These are phyloP conservation scores for Backusella westeae DNA, from an alignment of 192 early-diverging fungal genomes.

Conservation along the genomic window DNA sequence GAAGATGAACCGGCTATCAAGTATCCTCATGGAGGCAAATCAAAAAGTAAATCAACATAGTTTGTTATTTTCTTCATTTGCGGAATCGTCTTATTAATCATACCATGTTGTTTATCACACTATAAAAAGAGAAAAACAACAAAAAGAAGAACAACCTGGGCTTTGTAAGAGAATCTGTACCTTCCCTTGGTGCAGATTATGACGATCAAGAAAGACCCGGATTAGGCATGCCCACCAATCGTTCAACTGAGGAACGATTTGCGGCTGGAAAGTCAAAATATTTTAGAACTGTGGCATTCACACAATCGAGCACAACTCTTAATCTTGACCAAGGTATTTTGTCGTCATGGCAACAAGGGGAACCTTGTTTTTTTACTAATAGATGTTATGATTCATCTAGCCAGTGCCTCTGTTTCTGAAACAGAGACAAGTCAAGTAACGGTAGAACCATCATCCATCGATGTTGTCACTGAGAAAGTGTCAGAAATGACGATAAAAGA, in stretches of 20 bases:
- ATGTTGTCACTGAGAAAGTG: not conserved
- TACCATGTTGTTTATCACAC: no score
- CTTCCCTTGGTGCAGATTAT: not conserved
- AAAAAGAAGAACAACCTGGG: not conserved
- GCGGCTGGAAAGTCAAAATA: constrained; percentile 8
- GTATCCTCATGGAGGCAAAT: not conserved
- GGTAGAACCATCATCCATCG: not conserved
- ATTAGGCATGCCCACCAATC: not conserved
- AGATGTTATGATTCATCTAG: not conserved
- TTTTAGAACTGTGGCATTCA: not conserved
- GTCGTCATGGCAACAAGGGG: not conserved
- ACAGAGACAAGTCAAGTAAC: not conserved
- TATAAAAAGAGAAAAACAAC: not conserved
- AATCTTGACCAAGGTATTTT: not conserved
- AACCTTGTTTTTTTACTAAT: not conserved
- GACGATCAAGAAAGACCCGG: constrained; percentile 9
- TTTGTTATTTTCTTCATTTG: not conserved
- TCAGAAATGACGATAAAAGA: not conserved
- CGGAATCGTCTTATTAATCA: not conserved
- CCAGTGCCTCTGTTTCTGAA: not conserved
- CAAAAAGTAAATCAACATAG: not conserved
- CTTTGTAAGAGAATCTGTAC: not conserved
- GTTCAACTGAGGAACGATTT: not conserved
- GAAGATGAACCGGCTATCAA: not conserved
- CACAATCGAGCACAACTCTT: not conserved